Percentiles rank a stretch among this genome's conserved stretches.
Conservation (phyloP, 139 green algal species). For the Picochlorum sp. region DNA sequence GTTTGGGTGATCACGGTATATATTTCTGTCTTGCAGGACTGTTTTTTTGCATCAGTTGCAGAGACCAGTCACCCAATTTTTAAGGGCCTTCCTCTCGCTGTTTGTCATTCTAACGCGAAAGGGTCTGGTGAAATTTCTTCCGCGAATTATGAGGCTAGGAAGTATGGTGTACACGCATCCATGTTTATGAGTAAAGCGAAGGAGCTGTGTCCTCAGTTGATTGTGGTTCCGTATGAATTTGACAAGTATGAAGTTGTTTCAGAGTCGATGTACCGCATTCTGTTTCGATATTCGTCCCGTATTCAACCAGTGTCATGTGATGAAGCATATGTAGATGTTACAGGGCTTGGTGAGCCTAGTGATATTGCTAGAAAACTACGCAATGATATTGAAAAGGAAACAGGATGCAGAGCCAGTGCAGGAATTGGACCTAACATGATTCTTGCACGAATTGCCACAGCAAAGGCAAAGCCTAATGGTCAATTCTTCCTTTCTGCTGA, state of each 20-base stretch:
- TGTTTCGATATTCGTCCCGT: slow-evolving; percentile 51
- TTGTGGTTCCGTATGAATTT: slow-evolving; percentile 94
- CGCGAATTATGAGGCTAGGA: slow-evolving; percentile 79
- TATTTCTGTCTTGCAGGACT: slow-evolving; percentile 51
- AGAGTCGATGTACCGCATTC: slow-evolving; percentile 75
- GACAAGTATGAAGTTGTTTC: slow-evolving; percentile 76
- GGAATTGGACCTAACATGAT: slow-evolving; percentile 62
- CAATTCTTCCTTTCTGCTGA: slow-evolving; percentile 14
- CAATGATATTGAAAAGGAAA: slow-evolving; percentile 36
- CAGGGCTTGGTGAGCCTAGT: slow-evolving; percentile 56
- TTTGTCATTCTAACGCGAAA: slow-evolving; percentile 56
- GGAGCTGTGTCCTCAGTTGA: slow-evolving; percentile 73
- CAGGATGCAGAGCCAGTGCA: slow-evolving; percentile 51
- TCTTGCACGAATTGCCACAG: slow-evolving; percentile 56
- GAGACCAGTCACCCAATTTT: slow-evolving; percentile 46
- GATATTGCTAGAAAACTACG: slow-evolving; percentile 46
- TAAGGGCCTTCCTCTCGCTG: slow-evolving; percentile 39
- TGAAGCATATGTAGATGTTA: slow-evolving; percentile 92
- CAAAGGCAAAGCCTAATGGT: slow-evolving; percentile 58
- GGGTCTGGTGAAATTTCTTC: slow-evolving; percentile 81
- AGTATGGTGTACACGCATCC: slow-evolving; percentile 54
- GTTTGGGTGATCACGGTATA: not conserved
- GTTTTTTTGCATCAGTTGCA: slow-evolving; percentile 90
- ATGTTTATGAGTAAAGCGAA: slow-evolving; percentile 86
- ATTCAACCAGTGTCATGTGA: slow-evolving; percentile 89